Percentiles rank a stretch among this genome's conserved stretches.
phyloP scores from a whole-genome alignment of 495 filamentous ascomycete species.

The Aspergillus panamensis region DNA sequence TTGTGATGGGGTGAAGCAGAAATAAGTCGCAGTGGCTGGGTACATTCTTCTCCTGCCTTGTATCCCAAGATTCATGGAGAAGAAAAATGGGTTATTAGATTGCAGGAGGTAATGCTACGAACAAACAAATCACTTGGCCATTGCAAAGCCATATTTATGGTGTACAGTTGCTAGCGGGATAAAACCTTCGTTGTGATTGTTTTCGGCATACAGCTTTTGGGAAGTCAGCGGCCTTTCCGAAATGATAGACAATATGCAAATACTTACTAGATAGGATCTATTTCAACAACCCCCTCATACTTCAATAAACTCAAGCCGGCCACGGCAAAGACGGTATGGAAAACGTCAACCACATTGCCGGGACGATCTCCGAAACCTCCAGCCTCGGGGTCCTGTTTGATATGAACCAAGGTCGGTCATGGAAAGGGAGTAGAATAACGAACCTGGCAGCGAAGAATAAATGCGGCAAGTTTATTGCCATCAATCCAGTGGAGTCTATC shows the following conservation, averaged over 20 bases:
- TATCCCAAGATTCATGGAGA: slow-evolving; percentile 59
- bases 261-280: slow-evolving; percentile 85
- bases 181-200: slow-evolving; percentile 55
- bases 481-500: slow-evolving; percentile 89
- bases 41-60: slow-evolving; percentile 67
- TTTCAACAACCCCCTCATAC: slow-evolving; percentile 68
- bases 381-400: slow-evolving; percentile 64
- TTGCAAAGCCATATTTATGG: not conserved
- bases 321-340: slow-evolving; percentile 87
- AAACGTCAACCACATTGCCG: slow-evolving; percentile 94
- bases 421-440: slow-evolving; percentile 14
- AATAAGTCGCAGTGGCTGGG: slow-evolving; percentile 41
- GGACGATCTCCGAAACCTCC: slow-evolving; percentile 90
- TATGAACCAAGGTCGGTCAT: slow-evolving; percentile 18
- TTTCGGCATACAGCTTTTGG: slow-evolving; percentile 68
- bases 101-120: slow-evolving; percentile 53
- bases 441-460: slow-evolving; percentile 80
- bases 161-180: slow-evolving; percentile 28
- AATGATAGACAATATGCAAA: not conserved
- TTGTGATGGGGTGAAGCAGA: slow-evolving; percentile 47
- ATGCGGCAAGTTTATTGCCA: slow-evolving; percentile 65
- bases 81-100: slow-evolving; percentile 67
- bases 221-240: slow-evolving; percentile 6
- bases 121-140: not conserved
- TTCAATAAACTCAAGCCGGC: slow-evolving; percentile 82